These are phyloP conservation scores for Pseudisothecium myosuroides DNA, from an alignment of 225 moss, liverwort and hornwort genomes.

Conservation along the genomic window DNA sequence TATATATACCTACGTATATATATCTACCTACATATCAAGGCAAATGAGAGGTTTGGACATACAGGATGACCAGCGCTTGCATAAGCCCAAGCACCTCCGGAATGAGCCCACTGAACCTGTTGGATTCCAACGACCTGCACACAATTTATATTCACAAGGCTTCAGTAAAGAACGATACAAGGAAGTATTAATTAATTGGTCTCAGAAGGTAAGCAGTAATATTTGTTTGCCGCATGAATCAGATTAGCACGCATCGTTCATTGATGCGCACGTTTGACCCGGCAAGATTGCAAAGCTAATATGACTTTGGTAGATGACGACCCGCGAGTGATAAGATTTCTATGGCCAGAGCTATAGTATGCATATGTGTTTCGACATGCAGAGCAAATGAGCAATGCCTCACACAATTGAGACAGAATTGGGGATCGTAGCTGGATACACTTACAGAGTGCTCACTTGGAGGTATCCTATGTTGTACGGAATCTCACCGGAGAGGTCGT, in stretches of 20 bases:
- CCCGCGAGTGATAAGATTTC: not conserved
- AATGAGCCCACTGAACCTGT: conserved; percentile 33
- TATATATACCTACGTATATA: not conserved
- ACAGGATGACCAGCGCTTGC: conserved; percentile 51
- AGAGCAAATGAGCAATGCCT: not conserved
- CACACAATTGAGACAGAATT: not conserved
- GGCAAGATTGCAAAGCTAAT: not conserved
- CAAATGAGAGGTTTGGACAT: not conserved
- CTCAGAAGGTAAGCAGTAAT: not conserved
- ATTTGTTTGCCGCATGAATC: not conserved
- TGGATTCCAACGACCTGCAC: conserved; percentile 36
- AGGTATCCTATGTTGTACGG: conserved; percentile 53
- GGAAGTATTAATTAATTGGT: not conserved
- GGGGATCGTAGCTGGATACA: not conserved
- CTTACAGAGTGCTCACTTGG: conserved; percentile 62
- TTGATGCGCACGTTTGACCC: not conserved
- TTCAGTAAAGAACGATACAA: not conserved
- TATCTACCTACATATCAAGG: not conserved
- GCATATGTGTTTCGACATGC: not conserved
- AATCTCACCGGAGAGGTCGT: conserved; percentile 41
- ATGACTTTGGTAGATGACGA: not conserved
- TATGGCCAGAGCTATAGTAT: not conserved
- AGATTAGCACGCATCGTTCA: not conserved
- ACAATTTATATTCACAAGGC: not conserved
- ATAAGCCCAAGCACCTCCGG: conserved; percentile 48